These are phyloP conservation scores for Hypoxylon sp. DNA, from an alignment of 2,329 filamentous ascomycete genomes.

Conservation along the genomic window DNA sequence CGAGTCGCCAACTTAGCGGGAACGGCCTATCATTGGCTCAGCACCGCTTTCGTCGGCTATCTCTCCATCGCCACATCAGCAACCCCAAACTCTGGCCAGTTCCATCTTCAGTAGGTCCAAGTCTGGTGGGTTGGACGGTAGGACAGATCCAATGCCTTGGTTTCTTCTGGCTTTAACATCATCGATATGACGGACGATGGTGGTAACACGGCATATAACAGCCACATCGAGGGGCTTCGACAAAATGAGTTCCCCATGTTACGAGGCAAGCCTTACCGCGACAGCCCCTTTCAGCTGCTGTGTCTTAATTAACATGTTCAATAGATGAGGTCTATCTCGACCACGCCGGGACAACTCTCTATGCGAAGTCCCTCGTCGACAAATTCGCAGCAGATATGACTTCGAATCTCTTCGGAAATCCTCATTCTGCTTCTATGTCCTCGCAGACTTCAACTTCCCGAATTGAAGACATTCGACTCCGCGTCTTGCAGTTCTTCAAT, in stretches of 20 bases:
- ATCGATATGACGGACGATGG: slow-evolving; percentile 52
- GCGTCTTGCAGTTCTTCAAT: slow-evolving; percentile 81
- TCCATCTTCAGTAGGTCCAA: not conserved
- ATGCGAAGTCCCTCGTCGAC: slow-evolving; percentile 85
- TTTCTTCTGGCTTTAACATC: slow-evolving; percentile 36
- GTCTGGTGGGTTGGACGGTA: slow-evolving; percentile 32
- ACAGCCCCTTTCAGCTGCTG: not conserved
- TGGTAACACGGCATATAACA: slow-evolving; percentile 66
- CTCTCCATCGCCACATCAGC: slow-evolving; percentile 31
- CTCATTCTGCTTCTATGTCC: slow-evolving; percentile 86
- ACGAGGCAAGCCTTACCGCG: slow-evolving; percentile 63
- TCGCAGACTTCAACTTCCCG: slow-evolving; percentile 82
- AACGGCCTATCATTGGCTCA: slow-evolving; percentile 24
- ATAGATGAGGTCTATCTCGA: slow-evolving; percentile 88
- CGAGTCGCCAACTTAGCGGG: slow-evolving; percentile 20
- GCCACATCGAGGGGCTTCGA: slow-evolving; percentile 71
- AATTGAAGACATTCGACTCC: slow-evolving; percentile 82
- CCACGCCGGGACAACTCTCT: slow-evolving; percentile 93
- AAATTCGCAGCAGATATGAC: slow-evolving; percentile 85
- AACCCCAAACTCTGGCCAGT: slow-evolving; percentile 14
- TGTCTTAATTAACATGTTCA: slow-evolving; percentile 12
- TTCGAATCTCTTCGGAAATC: slow-evolving; percentile 86
- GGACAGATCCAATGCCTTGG: slow-evolving; percentile 41
- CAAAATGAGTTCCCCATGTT: slow-evolving; percentile 78
- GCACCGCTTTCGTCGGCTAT: slow-evolving; percentile 8